Evolutionary conservation across 2,329 filamentous ascomycete genomes (phyloP).

Genomic region (Blumeriella jaapii): DNA sequence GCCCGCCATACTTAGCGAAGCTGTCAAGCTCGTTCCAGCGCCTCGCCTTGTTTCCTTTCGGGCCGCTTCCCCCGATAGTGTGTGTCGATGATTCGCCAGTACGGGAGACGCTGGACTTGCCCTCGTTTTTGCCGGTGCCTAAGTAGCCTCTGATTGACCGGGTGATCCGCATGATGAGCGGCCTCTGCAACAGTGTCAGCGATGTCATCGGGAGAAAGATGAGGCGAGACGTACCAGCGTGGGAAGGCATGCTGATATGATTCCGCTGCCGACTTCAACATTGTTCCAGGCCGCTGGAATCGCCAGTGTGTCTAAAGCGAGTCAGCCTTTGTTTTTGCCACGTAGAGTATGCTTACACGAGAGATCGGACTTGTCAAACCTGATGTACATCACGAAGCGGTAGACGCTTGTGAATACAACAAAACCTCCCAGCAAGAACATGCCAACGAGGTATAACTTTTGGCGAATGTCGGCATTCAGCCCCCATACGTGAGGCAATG

Average conservation of each 20-base stretch:
- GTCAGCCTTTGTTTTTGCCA: not conserved
- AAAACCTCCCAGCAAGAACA: not conserved
- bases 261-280: constrained; percentile 4
- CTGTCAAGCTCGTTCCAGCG: not conserved
- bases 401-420: not conserved
- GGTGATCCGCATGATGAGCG: not conserved
- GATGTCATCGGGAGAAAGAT: not conserved
- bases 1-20: not conserved
- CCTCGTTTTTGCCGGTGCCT: no score
- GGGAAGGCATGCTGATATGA: constrained; percentile 4
- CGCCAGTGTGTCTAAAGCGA: not conserved
- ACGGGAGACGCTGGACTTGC: no score
- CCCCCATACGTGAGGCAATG: not conserved
- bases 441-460: not conserved
- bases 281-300: constrained; percentile 1
- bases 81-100: not conserved
- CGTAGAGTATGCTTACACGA: no score
- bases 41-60: not conserved
- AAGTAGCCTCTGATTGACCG: not conserved
- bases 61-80: not conserved
- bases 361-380: not conserved
- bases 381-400: not conserved
- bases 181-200: not conserved
- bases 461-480: not conserved
- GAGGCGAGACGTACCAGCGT: not conserved